These are phyloP conservation scores for Silybum marianum DNA, from an alignment of 129 eudicot genomes.

Conservation along the genomic window DNA sequence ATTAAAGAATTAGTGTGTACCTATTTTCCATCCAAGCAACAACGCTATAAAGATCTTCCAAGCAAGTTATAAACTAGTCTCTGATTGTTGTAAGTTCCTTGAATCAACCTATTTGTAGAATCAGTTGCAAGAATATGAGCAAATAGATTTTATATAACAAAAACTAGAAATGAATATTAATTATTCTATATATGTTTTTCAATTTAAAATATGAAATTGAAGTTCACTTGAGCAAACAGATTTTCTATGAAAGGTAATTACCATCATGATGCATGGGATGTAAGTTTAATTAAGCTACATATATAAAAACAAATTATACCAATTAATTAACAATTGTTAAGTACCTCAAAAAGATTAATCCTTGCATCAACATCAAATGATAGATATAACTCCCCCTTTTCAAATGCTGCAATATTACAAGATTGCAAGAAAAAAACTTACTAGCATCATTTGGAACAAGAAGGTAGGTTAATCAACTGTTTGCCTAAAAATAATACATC, in stretches of 20 bases:
- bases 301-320: conserved; percentile 11
- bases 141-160: not conserved
- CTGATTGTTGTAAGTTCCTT: no score
- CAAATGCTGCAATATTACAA: conserved; percentile 78
- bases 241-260: not conserved
- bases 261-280: not conserved
- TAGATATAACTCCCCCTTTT: conserved; percentile 64
- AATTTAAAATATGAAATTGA: not conserved
- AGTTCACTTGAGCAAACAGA: not conserved
- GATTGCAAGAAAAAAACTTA: conserved; percentile 45
- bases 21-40: no score
- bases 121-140: conserved; percentile 73
- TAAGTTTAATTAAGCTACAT: not conserved
- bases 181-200: not conserved
- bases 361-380: conserved; percentile 95
- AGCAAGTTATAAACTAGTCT: no score
- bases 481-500: no score
- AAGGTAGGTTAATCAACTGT: not conserved
- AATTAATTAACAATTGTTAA: not conserved
- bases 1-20: no score
- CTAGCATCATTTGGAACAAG: conserved; percentile 1
- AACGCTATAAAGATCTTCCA: no score
- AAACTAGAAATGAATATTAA: not conserved
- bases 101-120: no score
- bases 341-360: conserved; percentile 93